These are phyloP conservation scores for Saccharomyces hybrid DNA, from an alignment of 1,139 yeast genomes.

Conservation along the genomic window DNA sequence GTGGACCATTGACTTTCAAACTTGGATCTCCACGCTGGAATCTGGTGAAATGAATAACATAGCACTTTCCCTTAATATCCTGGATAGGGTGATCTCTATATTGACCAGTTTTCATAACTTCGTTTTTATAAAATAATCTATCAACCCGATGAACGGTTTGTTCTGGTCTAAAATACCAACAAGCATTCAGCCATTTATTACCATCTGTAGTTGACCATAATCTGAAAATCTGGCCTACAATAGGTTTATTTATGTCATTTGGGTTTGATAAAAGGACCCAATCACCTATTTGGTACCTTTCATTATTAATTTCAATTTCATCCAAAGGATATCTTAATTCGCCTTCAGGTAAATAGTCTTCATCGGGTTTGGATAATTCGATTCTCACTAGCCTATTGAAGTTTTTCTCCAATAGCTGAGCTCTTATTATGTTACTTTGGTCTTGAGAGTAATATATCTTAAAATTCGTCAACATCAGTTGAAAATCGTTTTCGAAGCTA, in stretches of 20 bases:
- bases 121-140: constrained; percentile 82
- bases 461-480: constrained; percentile 66
- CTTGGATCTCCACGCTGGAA: constrained; percentile 95
- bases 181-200: constrained; percentile 79
- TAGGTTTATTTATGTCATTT: constrained; percentile 81
- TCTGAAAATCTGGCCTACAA: constrained; percentile 87
- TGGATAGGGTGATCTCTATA: constrained; percentile 86
- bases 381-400: constrained; percentile 55
- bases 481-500: constrained; percentile 67
- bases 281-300: constrained; percentile 78
- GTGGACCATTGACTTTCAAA: constrained; percentile 67
- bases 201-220: constrained; percentile 83
- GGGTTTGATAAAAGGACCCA: constrained; percentile 88
- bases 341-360: constrained; percentile 63
- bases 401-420: constrained; percentile 52
- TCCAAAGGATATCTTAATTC: constrained; percentile 74
- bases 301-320: constrained; percentile 62
- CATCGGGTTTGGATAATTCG: constrained; percentile 75
- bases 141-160: constrained; percentile 93
- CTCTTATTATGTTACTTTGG: constrained; percentile 49
- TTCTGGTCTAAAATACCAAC: constrained; percentile 97
- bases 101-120: constrained; percentile 94
- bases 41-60: constrained; percentile 88
- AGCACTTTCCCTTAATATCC: constrained; percentile 88
- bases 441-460: constrained; percentile 56